Base-by-base conservation (phyloP, 148 eudicot species). In the Silene latifolia region DNA sequence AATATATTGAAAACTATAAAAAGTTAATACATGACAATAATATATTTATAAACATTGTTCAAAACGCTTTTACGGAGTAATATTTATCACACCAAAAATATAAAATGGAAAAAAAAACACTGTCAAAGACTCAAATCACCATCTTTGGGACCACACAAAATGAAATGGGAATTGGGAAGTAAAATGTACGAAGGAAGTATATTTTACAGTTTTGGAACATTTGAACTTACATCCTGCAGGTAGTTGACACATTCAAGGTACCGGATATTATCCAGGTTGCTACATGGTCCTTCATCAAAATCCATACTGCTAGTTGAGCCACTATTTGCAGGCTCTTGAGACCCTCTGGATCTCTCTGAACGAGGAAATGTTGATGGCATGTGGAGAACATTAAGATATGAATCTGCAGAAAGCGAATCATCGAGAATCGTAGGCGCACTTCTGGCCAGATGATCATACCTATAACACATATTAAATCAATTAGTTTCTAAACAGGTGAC, bases 341-440 rank as follows among this genome's bases (percentile, higher is more conserved):
- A 86, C 65, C 89, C 80, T 74, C 93, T 86, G 64, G 92, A 90
- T 77, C 93, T 88, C 84, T 95, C 99, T 48, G 96, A 90, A 62
- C 99, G 99, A 53, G 99, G 97, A 80, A 87, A 90, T 48, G 97
- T 95, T 48, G 97, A 90, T 61, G 99, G 97, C 97, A 95, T 92
- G 85, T 90, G 89, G 68, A 95, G 83, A 79, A 95, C 97, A 79
- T 92, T 95, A 74, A 95, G 96, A 82, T 92, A 95, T 63, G 99
- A 95, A 86, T 95, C 99, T 71, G 99, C 99, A 76, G 97, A 95
- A 39, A 95, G 87, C 72, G 99, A 93, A 87, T 95, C 99, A 79
- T 95, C 99, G 68, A 95, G 78, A 72, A 95, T 93, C 25, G 96
- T 87, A 15, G 99, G 97, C 74, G 99, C 99, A 88, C 97, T 92